A percentile compares a stretch with the other conserved stretches of the same genome.
Conservation (phyloP, 75 land plant genomes). For the Cryptomeria japonica region DNA sequence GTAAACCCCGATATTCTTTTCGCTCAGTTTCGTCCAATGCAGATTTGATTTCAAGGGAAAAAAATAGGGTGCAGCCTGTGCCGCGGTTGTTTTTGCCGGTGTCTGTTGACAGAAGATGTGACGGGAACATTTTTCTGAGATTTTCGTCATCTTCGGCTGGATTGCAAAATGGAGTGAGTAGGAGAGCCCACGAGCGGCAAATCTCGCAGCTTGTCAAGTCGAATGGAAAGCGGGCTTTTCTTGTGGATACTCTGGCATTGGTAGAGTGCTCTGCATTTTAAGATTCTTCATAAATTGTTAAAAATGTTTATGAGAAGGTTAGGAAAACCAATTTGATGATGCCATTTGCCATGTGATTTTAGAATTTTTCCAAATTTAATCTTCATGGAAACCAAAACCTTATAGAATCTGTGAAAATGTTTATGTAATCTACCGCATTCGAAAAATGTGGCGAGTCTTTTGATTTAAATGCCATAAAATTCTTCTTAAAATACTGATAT, state of each 20-base stretch:
- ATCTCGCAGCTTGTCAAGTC: constrained; percentile 50
- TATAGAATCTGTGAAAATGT: neutral
- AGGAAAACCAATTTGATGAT: neutral
- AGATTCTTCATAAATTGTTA: neutral
- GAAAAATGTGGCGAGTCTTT: no score
- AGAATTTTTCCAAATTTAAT: neutral
- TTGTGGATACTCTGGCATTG: constrained; percentile 79
- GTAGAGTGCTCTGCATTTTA: constrained; percentile 27
- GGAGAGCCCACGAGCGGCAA: constrained; percentile 25
- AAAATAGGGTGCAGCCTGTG: neutral
- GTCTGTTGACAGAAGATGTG: neutral
- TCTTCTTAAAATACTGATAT: no score
- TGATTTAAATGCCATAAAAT: no score
- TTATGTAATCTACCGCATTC: neutral
- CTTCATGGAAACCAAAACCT: neutral
- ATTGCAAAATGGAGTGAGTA: neutral
- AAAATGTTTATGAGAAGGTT: neutral
- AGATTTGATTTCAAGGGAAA: neutral
- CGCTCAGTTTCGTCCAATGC: neutral
- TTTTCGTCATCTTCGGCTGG: neutral
- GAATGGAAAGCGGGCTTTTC: constrained; percentile 56
- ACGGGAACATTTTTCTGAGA: neutral
- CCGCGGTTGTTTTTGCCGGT: neutral
- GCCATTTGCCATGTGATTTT: neutral
- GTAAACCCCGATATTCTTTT: neutral